Evolutionary conservation across 176 grass and related monocot species (phyloP).

Genomic region (Dactylis glomerata): DNA sequence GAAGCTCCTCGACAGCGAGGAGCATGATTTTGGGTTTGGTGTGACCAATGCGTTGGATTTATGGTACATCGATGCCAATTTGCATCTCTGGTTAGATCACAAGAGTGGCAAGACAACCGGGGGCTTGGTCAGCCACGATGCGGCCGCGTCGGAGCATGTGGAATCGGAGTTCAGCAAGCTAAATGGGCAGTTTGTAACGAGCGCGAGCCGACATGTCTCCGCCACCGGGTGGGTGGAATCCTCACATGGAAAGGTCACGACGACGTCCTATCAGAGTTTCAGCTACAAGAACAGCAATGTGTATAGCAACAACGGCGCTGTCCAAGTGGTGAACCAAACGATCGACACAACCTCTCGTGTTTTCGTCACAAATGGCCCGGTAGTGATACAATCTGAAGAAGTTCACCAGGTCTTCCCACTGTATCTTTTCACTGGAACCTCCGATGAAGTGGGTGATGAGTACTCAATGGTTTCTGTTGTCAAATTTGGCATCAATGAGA

Average conservation of each 20-base stretch:
- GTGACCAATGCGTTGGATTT: slow-evolving; percentile 30
- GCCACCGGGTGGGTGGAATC: slow-evolving; percentile 60
- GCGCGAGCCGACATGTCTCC: slow-evolving; percentile 25
- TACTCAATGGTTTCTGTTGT: slow-evolving; percentile 40
- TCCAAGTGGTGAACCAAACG: slow-evolving; percentile 50
- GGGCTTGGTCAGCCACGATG: slow-evolving; percentile 32
- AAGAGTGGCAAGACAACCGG: slow-evolving; percentile 29
- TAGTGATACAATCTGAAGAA: slow-evolving; percentile 24
- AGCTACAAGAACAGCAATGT: slow-evolving; percentile 40
- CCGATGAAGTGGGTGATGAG: slow-evolving; percentile 40
- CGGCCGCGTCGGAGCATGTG: background rate
- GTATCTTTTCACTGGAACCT: slow-evolving; percentile 44
- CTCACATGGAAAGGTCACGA: slow-evolving; percentile 40
- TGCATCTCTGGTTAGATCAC: slow-evolving; percentile 47
- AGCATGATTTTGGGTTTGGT: slow-evolving; percentile 40
- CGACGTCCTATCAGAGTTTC: slow-evolving; percentile 47
- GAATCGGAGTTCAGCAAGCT: slow-evolving; percentile 26
- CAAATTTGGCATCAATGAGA: slow-evolving; percentile 35
- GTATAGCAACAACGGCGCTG: slow-evolving; percentile 25
- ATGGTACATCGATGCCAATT: slow-evolving; percentile 44
- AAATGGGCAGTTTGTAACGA: slow-evolving; percentile 47
- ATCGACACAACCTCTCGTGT: slow-evolving; percentile 34
- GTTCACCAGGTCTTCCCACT: slow-evolving; percentile 40
- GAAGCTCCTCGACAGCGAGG: slow-evolving; percentile 31
- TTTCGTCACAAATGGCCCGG: background rate